Base-by-base conservation (phyloP, 257 asterid genomes). In the Nyctanthes arbortristis region DNA sequence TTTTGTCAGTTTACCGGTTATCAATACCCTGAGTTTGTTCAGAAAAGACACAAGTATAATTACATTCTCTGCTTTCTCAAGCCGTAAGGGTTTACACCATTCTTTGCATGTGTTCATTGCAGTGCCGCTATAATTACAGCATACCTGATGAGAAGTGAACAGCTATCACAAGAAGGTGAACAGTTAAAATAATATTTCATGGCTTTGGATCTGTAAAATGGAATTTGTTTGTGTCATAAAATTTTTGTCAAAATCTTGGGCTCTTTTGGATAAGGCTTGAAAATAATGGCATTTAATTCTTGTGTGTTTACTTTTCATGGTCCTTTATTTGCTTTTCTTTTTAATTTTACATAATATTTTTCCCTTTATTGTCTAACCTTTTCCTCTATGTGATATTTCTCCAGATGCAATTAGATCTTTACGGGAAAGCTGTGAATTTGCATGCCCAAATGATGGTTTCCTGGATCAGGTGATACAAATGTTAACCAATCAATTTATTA, bases 401-500 rank as follows among this genome's bases (percentile, higher is more conserved):
- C 63, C 75, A 91, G 99, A 94, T 80, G 97, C 97, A 68, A 73
- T 94, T 79, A 88, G 89, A 75, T 94, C 97, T 54, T 74, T 91
- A 75, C 78, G 88, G 75, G 80, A 93, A 78, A 81, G 89, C 82
- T 89, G 96, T 61, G 96, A 86, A 61, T 73, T 80, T 55, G 90
- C 87, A 66, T 78, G 94, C 80, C 98, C 98, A 22, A 93, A 93
- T 82, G 98, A 93, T 75, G 96, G 97, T 77, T 93, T 93, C 83
- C 75, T 89, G 75, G 98, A 93, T 65, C 98, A 93, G 97, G 98
- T 93, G 77, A 79, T 77, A 39, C 70, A 61, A 37, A 75, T 71
- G 63, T 36, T 25, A 49, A 28, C 28, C 47, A 11, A 27, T 63
- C 25, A 45, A 14, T 39, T 28, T 61, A 47, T 20, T 72, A 22